Evolutionary conservation across 768 basidiomycete genomes (phyloP).

Genomic region (Hypholoma sublateritium): DNA sequence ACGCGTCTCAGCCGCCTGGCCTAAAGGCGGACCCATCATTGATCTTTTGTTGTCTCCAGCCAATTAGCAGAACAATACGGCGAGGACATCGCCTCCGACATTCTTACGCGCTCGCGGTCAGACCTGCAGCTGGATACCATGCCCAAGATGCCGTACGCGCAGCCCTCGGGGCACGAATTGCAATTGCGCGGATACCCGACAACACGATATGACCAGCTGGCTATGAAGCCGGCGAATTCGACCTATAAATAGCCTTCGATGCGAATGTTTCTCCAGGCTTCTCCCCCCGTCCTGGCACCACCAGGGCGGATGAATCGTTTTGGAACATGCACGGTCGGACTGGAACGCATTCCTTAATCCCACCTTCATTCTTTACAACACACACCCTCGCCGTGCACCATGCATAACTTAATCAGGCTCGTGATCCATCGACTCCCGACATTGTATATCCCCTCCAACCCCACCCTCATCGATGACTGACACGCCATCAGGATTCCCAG

Average conservation of each 20-base stretch:
- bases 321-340: no score
- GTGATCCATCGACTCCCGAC: no score
- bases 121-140: conserved; percentile 31
- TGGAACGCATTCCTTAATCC: no score
- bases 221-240: neutral
- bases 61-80: conserved; percentile 74
- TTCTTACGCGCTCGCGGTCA: conserved; percentile 51
- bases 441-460: no score
- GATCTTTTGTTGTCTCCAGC: conserved; percentile 29
- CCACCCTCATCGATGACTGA: no score
- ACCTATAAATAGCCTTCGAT: neutral
- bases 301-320: no score
- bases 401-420: no score
- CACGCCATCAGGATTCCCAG: neutral
- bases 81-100: conserved; percentile 52
- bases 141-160: conserved; percentile 9
- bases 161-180: neutral
- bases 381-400: no score
- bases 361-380: no score
- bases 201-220: neutral
- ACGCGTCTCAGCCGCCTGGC: neutral
- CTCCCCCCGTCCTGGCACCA: no score
- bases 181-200: neutral
- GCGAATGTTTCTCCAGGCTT: neutral
- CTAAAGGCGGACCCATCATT: neutral